Conservation (phyloP, 208 protist genomes). For the Willaertia magna region DNA sequence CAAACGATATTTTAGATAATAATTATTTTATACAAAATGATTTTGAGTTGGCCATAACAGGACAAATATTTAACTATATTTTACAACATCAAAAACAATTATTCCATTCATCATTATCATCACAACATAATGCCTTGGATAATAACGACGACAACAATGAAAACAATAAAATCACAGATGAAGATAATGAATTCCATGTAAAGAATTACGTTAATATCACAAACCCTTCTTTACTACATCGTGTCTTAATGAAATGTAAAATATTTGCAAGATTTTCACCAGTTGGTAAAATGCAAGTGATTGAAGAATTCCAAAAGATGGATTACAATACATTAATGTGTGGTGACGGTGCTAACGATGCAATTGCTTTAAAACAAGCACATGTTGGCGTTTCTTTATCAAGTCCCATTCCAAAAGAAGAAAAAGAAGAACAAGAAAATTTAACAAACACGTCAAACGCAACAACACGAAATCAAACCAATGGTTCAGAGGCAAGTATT, state of each 20-base stretch:
- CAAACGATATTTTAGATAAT: background rate
- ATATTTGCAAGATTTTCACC: constrained; percentile 5
- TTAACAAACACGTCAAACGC: no score
- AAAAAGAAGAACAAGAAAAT: no score
- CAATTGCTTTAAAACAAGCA: constrained; percentile 40
- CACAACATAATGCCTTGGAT: no score
- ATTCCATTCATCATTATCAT: no score
- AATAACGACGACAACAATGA: no score
- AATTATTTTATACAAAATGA: background rate
- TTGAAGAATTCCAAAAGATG: constrained; percentile 19
- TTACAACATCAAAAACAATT: no score
- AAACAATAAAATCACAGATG: background rate
- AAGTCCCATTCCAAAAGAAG: no score
- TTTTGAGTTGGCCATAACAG: constrained; percentile 19
- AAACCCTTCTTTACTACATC: background rate
- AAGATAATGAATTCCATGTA: no score
- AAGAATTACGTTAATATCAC: no score
- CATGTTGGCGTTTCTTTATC: constrained; percentile 41
- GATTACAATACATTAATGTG: constrained; percentile 32
- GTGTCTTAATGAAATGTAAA: background rate
- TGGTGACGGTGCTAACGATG: constrained; percentile 51
- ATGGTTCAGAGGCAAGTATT: constrained; percentile 53
- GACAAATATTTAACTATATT: constrained; percentile 20
- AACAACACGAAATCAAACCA: no score
- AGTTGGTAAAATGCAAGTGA: constrained; percentile 22